These are phyloP conservation scores for Gigaspora rosea DNA, from an alignment of 192 early-diverging fungal species.

Conservation along the genomic window DNA sequence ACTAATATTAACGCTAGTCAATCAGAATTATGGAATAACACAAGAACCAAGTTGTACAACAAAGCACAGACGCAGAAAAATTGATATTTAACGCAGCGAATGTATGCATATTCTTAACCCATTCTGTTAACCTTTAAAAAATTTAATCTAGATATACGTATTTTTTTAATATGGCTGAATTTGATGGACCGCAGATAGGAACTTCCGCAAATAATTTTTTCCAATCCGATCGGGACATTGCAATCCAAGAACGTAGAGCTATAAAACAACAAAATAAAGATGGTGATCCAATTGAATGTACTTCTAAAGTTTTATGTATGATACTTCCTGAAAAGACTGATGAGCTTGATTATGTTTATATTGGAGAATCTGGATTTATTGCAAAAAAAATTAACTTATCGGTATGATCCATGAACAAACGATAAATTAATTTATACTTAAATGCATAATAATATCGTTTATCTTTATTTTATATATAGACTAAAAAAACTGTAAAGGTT, in stretches of 20 bases:
- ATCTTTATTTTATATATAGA: slow-evolving; percentile 36
- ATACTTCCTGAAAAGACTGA: slow-evolving; percentile 51
- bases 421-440: not conserved
- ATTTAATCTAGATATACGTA: too few species aligned
- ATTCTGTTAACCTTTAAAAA: too few species aligned
- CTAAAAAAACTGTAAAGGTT: slow-evolving; percentile 50
- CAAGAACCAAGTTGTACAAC: too few species aligned
- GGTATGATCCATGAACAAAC: slow-evolving; percentile 40
- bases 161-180: too few species aligned
- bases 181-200: slow-evolving; percentile 55
- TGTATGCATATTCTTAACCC: too few species aligned
- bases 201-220: slow-evolving; percentile 68
- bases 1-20: too few species aligned
- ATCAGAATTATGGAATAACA: too few species aligned
- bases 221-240: slow-evolving; percentile 71
- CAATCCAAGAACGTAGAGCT: slow-evolving; percentile 48
- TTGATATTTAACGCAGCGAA: too few species aligned
- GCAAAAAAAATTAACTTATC: slow-evolving; percentile 66
- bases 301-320: slow-evolving; percentile 59
- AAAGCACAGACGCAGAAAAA: too few species aligned
- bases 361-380: slow-evolving; percentile 74
- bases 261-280: slow-evolving; percentile 59
- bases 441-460: not conserved
- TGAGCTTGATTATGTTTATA: slow-evolving; percentile 48
- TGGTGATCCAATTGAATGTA: slow-evolving; percentile 59